Conservation (phyloP, 2,329 filamentous ascomycete genomes). For the Penicillium sp. region DNA sequence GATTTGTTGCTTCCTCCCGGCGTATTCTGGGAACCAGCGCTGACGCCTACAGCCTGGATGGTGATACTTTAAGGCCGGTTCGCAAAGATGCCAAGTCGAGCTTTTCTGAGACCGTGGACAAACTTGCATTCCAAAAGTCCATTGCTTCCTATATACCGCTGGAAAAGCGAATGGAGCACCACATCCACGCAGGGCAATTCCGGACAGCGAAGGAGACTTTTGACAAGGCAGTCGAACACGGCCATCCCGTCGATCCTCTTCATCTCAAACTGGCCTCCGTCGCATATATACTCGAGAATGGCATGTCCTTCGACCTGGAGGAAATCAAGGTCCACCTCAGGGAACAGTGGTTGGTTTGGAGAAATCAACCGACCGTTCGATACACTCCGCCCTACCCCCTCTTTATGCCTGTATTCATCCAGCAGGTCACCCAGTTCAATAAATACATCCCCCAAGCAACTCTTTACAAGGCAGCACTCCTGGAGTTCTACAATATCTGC, state of each 20-base stretch:
- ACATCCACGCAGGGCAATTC: conserved; percentile 35
- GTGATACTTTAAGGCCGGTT: conserved; percentile 14
- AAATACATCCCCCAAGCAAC: conserved; percentile 19
- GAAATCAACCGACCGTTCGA: conserved; percentile 6
- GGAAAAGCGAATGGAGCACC: conserved; percentile 36
- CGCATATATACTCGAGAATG: conserved; percentile 32
- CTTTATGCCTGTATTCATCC: conserved; percentile 35
- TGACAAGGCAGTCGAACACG: conserved; percentile 25
- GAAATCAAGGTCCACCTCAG: conserved; percentile 35
- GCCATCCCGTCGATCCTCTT: conserved; percentile 29
- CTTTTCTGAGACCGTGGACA: conserved; percentile 29
- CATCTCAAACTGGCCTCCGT: conserved; percentile 38
- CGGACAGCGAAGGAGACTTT: conserved; percentile 26
- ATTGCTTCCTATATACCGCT: conserved; percentile 33
- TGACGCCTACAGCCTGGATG: conserved; percentile 11
- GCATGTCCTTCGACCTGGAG: conserved; percentile 15
- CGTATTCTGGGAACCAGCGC: conserved; percentile 32
- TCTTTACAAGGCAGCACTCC: conserved; percentile 33
- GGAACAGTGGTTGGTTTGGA: conserved; percentile 22
- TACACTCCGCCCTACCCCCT: conserved; percentile 21
- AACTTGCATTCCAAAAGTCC: conserved; percentile 25
- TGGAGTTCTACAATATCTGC: conserved; percentile 39
- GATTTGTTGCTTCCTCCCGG: conserved; percentile 29
- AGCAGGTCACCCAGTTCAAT: conserved; percentile 29
- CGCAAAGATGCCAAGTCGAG: conserved; percentile 11